Base-by-base conservation (phyloP, 176 grass and related monocot species). In the Avena sativa region DNA sequence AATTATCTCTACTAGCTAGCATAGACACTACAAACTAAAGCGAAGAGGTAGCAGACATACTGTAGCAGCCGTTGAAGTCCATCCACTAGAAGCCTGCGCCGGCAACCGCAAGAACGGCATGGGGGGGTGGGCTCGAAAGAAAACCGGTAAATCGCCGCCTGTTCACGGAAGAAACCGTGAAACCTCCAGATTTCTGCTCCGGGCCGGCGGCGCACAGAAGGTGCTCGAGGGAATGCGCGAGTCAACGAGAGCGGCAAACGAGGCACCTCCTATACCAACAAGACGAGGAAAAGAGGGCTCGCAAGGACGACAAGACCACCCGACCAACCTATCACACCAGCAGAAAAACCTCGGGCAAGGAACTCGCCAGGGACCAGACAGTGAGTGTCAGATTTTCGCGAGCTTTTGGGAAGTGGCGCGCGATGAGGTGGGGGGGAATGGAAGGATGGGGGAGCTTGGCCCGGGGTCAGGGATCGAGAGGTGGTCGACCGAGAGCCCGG, bases 171-270 rank as follows among this genome's bases (percentile, higher is more conserved):
- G 46, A 23, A 19, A 74, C 8, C 12, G 46, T 4, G 17, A 21
- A 70, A 32, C 44, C 72, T 28, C 52, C 52, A 77, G 83, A 20
- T 38, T 32, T 6, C 79, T 19, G 48, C 12, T 59, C 50, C 76
- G 4, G 3, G 14, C 64, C 46, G 4, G 15, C 48, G 65, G 32
- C 74, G 52, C 26, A 17, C 71, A 52, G 12, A 36, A 55, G 44
- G 46, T 82, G 82, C 82, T 91, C 86, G 82, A 72, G 86, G 86
- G 32, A 88, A 91, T 88, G 86, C 78, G 62, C 9, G 71, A 81
- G 78, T 77, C 78, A 72, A 86, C 78, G 44, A 48, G 19, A 32
- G 17, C 63, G 23, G 53, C 50, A 47, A 30, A 12, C 30, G 44
- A 50, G n/a, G 75, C 32, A 53, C 61, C 23, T 25, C 59, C 6